Conservation (phyloP, 345 rosid species). For the Camelina hispida region DNA sequence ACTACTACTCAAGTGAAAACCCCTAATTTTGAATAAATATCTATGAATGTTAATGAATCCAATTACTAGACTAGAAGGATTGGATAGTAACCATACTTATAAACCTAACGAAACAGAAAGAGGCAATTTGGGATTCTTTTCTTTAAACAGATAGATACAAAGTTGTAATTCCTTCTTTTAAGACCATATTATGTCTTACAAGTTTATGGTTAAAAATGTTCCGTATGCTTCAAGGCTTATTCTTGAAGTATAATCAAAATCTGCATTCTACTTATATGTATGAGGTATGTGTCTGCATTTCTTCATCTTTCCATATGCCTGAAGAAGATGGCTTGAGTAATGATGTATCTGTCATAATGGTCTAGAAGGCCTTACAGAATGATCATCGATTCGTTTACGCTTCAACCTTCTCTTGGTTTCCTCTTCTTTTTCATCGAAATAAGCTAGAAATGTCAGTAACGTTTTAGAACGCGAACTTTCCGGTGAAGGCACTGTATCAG, state of each 20-base stretch:
- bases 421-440: conserved; percentile 66
- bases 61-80: too few relatives aligned
- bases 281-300: conserved; percentile 11
- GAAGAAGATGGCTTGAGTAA: conserved; percentile 19
- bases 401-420: conserved; percentile 52
- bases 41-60: too few relatives aligned
- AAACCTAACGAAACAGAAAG: too few relatives aligned
- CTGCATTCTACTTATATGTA: conserved; percentile 7
- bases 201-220: conserved; percentile 9
- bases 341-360: conserved; percentile 33
- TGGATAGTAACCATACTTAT: too few relatives aligned
- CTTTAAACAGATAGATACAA: too few relatives aligned
- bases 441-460: conserved; percentile 67
- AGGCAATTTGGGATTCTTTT: too few relatives aligned
- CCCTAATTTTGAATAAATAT: too few relatives aligned
- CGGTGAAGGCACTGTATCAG: conserved; percentile 40
- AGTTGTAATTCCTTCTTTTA: not conserved
- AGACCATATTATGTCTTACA: conserved; percentile 10
- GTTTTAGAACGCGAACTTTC: conserved; percentile 53
- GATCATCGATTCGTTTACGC: conserved; percentile 61
- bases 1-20: too few relatives aligned
- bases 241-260: conserved; percentile 32
- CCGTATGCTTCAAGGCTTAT: conserved; percentile 6
- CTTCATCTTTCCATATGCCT: conserved; percentile 11
- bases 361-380: conserved; percentile 32